These are phyloP conservation scores for Mangifera indica DNA, from an alignment of 345 rosid species.

Conservation along the genomic window DNA sequence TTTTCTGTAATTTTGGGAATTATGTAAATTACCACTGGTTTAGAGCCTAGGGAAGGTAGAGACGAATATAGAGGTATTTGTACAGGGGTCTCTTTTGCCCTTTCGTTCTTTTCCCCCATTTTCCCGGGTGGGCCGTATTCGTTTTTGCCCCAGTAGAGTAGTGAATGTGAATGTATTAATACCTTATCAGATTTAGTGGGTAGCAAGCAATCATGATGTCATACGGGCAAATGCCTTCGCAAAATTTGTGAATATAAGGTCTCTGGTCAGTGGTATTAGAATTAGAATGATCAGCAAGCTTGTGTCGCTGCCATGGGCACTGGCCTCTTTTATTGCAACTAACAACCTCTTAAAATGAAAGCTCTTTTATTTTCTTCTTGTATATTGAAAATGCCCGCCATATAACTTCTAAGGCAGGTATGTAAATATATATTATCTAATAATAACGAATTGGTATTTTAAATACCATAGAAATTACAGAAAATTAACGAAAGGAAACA, in stretches of 20 bases:
- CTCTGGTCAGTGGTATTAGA: constrained; percentile 16
- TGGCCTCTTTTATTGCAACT: constrained; percentile 6
- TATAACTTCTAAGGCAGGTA: no score
- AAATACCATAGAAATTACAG: no score
- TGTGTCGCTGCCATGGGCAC: constrained; percentile 7
- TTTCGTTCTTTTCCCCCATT: constrained; percentile 23
- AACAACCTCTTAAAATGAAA: not conserved
- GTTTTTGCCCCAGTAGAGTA: constrained; percentile 46
- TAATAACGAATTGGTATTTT: no score
- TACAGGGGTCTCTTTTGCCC: constrained; percentile 51
- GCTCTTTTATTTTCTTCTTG: not conserved
- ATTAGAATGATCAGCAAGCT: constrained; percentile 15
- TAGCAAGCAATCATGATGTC: constrained; percentile 44
- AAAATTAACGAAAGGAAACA: no score
- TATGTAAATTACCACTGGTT: constrained; percentile 57
- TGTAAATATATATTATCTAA: no score
- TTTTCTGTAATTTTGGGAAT: constrained; percentile 29
- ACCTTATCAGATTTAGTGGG: constrained; percentile 39
- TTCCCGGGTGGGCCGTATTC: constrained; percentile 34
- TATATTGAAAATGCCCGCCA: not conserved
- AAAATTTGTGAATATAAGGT: constrained; percentile 56
- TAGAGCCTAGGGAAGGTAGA: constrained; percentile 52
- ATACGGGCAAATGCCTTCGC: constrained; percentile 39
- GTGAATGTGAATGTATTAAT: constrained; percentile 51
- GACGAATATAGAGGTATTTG: constrained; percentile 60